These are phyloP conservation scores for Dimargaris xerosporica DNA, from an alignment of 192 early-diverging fungal genomes.

Conservation along the genomic window DNA sequence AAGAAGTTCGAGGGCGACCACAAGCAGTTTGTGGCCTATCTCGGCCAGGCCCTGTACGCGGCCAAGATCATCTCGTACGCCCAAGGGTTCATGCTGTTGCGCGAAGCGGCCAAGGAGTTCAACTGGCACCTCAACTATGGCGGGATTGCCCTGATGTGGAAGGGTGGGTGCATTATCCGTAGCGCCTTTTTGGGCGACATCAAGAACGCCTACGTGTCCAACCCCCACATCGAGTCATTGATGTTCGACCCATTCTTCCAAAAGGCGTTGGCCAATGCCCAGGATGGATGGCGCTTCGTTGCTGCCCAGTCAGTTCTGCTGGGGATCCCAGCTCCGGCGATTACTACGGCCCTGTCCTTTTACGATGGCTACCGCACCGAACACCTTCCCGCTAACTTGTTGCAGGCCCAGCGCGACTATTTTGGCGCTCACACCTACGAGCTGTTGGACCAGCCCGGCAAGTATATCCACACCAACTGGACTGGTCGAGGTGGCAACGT, in stretches of 20 bases:
- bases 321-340: constrained; percentile 82
- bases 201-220: constrained; percentile 79
- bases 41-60: constrained; percentile 88
- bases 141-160: constrained; percentile 98
- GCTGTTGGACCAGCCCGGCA: constrained; percentile 55
- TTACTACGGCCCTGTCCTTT: constrained; percentile 85
- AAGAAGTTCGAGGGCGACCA: constrained; percentile 70
- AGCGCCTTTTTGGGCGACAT: constrained; percentile 94
- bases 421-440: constrained; percentile 98
- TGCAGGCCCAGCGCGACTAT: constrained; percentile 97
- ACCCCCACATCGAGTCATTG: constrained; percentile 78
- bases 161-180: constrained; percentile 98
- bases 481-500: constrained; percentile 83
- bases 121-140: constrained; percentile 94
- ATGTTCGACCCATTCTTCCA: constrained; percentile 96
- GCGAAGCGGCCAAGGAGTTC: constrained; percentile 83
- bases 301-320: constrained; percentile 60
- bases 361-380: constrained; percentile 94
- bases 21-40: constrained; percentile 72
- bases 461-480: constrained; percentile 92
- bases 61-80: constrained; percentile 98
- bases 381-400: constrained; percentile 81
- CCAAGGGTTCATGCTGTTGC: constrained; percentile 98
- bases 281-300: constrained; percentile 78
- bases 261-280: constrained; percentile 66